phyloP scores from a whole-genome alignment of 2,329 filamentous ascomycete species.

The Exophiala oligosperma region DNA sequence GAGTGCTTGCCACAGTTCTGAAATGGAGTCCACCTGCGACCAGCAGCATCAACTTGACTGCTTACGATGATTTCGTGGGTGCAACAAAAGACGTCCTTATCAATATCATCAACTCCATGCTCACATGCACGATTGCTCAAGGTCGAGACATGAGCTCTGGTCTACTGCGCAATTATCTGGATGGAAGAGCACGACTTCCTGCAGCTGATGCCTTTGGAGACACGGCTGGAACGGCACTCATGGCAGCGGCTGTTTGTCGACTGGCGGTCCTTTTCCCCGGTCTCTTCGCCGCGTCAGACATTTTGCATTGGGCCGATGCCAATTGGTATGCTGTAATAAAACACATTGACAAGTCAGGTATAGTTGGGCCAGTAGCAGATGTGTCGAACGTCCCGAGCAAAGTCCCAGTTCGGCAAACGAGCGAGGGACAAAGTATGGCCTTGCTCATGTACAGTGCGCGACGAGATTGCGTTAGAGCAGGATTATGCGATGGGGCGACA shows the following conservation, averaged over 20 bases:
- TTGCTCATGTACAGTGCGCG: conserved; percentile 23
- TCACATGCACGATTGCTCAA: conserved; percentile 37
- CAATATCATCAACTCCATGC: conserved; percentile 37
- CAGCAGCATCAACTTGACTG: conserved; percentile 21
- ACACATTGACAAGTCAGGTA: conserved; percentile 33
- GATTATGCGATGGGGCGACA: conserved; percentile 2
- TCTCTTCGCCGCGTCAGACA: conserved; percentile 35
- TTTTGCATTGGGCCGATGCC: conserved; percentile 44
- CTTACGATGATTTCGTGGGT: conserved; percentile 10
- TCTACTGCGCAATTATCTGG: conserved; percentile 50
- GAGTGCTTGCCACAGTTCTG: conserved; percentile 45
- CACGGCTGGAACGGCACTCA: conserved; percentile 48
- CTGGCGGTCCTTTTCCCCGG: conserved; percentile 44
- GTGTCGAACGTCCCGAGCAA: conserved; percentile 18
- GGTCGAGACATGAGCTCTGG: conserved; percentile 6
- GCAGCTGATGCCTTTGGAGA: conserved; percentile 47
- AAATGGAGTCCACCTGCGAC: conserved; percentile 31
- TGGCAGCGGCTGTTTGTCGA: conserved; percentile 48
- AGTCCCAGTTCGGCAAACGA: conserved; percentile 8
- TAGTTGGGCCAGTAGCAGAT: conserved; percentile 17
- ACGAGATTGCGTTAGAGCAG: conserved; percentile 11
- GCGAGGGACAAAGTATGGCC: conserved; percentile 26
- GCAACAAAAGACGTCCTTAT: conserved; percentile 33
- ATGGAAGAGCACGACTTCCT: conserved; percentile 31
- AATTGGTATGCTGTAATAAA: conserved; percentile 41